Evolutionary conservation across 495 filamentous ascomycete genomes (phyloP).

Genomic region (Hyaloscypha hepaticicola): DNA sequence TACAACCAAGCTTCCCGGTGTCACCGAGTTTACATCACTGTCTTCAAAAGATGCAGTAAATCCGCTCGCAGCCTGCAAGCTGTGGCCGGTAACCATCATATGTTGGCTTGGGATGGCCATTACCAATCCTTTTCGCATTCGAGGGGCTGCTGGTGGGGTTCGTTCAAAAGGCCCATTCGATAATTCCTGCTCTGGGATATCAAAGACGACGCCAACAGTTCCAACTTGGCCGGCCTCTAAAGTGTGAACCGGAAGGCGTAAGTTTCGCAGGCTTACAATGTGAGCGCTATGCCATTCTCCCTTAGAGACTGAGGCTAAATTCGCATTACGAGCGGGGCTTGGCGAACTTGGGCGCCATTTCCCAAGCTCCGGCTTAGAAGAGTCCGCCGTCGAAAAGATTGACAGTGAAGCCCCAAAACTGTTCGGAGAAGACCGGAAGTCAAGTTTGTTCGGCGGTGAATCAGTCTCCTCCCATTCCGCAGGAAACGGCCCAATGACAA

Average conservation of each 20-base stretch:
- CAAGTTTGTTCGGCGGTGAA: slow-evolving; percentile 14
- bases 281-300: slow-evolving; percentile 74
- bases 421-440: slow-evolving; percentile 20
- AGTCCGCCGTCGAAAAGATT: slow-evolving; percentile 39
- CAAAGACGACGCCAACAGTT: slow-evolving; percentile 76
- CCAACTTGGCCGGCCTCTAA: slow-evolving; percentile 83
- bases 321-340: slow-evolving; percentile 38
- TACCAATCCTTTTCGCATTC: slow-evolving; percentile 83
- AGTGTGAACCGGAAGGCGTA: slow-evolving; percentile 78
- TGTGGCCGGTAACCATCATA: slow-evolving; percentile 45
- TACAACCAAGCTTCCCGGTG: slow-evolving; percentile 61
- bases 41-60: slow-evolving; percentile 50
- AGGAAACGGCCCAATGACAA: slow-evolving; percentile 78
- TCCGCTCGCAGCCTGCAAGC: slow-evolving; percentile 55
- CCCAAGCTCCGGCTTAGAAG: slow-evolving; percentile 38
- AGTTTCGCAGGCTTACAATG: slow-evolving; percentile 82
- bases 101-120: slow-evolving; percentile 57
- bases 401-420: slow-evolving; percentile 34
- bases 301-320: slow-evolving; percentile 46
- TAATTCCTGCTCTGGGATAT: slow-evolving; percentile 31
- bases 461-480: slow-evolving; percentile 35
- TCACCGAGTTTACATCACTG: slow-evolving; percentile 38
- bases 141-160: slow-evolving; percentile 32
- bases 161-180: slow-evolving; percentile 22
- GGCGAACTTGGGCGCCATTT: too few species aligned